phyloP scores from a whole-genome alignment of 345 rosid genomes.

The Hibiscus mutabilis region DNA sequence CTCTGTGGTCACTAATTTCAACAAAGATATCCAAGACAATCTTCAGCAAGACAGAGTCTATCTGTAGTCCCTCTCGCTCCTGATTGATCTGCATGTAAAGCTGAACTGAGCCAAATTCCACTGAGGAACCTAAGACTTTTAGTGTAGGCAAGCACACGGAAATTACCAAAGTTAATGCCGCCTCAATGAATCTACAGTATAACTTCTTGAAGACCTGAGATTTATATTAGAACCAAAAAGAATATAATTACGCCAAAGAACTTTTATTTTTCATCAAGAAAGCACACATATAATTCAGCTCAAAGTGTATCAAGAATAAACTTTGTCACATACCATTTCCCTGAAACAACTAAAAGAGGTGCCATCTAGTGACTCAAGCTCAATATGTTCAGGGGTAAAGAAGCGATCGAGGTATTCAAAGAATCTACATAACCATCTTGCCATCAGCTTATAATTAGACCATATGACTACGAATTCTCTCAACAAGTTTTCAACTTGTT shows the following conservation, averaged over 20 bases:
- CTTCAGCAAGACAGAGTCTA: conserved; percentile 17
- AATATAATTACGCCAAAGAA: background rate
- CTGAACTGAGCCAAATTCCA: background rate
- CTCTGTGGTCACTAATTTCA: conserved; percentile 10
- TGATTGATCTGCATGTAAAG: conserved; percentile 18
- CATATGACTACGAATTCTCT: conserved; percentile 19
- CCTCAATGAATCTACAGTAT: conserved; percentile 5
- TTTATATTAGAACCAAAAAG: background rate
- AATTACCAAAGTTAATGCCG: conserved; percentile 18
- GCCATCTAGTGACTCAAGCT: conserved; percentile 9
- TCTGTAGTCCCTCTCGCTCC: conserved; percentile 20
- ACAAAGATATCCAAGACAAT: conserved; percentile 11
- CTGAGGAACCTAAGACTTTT: background rate
- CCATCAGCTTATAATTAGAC: conserved; percentile 30
- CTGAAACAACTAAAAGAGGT: conserved; percentile 13
- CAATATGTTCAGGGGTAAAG: conserved; percentile 11
- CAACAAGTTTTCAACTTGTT: conserved; percentile 19
- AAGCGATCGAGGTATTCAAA: conserved; percentile 23
- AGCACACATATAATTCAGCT: background rate
- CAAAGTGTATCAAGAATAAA: background rate
- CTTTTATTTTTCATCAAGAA: background rate
- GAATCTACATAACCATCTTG: conserved; percentile 27
- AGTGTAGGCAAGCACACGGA: background rate
- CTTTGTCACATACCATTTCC: conserved; percentile 16
- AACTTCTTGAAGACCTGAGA: conserved; percentile 22